Conservation (phyloP, 106 monocot species). For the Chionographis japonica region DNA sequence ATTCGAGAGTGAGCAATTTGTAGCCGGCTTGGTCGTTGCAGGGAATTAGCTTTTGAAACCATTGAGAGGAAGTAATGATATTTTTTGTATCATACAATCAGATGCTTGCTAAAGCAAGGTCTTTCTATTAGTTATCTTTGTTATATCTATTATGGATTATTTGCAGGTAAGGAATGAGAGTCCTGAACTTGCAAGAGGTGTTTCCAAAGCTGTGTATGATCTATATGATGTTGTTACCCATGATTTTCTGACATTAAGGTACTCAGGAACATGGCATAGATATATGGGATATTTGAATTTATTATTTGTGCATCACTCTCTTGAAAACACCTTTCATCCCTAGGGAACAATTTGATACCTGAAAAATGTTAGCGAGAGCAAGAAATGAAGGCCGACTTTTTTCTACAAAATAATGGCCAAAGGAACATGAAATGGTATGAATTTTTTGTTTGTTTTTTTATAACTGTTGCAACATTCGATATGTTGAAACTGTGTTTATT, state of each 20-base stretch:
- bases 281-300: not conserved
- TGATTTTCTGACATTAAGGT: constrained; percentile 82
- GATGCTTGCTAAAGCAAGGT: too few species aligned
- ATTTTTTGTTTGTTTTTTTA: not conserved
- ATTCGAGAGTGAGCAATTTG: too few species aligned
- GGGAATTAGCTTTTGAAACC: too few species aligned
- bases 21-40: too few species aligned
- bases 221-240: constrained; percentile 82
- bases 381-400: constrained; percentile 85
- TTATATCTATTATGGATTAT: constrained; percentile 3
- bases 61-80: too few species aligned
- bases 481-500: not conserved
- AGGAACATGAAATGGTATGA: constrained; percentile 68
- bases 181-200: too few species aligned
- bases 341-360: constrained; percentile 92
- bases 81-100: too few species aligned
- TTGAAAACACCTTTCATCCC: not conserved
- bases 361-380: constrained; percentile 80
- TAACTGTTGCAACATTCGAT: too few species aligned
- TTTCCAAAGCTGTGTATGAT: constrained; percentile 72
- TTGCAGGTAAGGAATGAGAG: constrained; percentile 70
- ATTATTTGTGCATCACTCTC: not conserved
- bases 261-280: not conserved
- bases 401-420: constrained; percentile 79
- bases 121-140: not conserved